Evolutionary conservation across 2,329 filamentous ascomycete species (phyloP), one percentile per base, ranked within the genome.

Genomic region (Arthroderma sp.): DNA sequence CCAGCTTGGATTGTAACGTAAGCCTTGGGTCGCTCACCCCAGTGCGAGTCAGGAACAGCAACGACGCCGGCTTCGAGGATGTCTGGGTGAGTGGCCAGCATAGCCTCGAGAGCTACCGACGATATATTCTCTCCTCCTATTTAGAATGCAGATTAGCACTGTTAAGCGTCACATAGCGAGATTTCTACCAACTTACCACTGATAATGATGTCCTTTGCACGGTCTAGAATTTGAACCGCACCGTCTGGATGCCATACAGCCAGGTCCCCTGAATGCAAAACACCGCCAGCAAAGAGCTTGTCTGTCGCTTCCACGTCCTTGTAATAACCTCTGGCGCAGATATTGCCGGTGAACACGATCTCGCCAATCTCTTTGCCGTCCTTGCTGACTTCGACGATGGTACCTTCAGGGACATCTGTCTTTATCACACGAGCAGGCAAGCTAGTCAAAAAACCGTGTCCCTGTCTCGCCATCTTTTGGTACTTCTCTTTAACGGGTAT

Each of bases 121-220:
- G 88, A 95, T 61, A 98, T 97, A 70, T 98, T 98, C 72, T 98
- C 93, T 58, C 93, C 93, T 51, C 91, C 91, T 88, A 60, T 51
- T n/a, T 38, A 13, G 38, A 41, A 19, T 54, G 58, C 54, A n/a
- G 25, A 15, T 51, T 33, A 51, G 47, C 44, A 19, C 4, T 6
- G 15, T 4, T 19, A 13, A 2, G 6, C n/a, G n/a, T n/a, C n/a
- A n/a, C n/a, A n/a, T n/a, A n/a, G n/a, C n/a, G n/a, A n/a, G n/a
- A n/a, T n/a, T n/a, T n/a, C n/a, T n/a, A 17, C 11, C 31, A 31
- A 70, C 79, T 64, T 76, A 88, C 87, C 88, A 56, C 88, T 94
- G 61, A 98, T 98, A 66, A 98, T 98, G 56, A 98, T 96, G 68
- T 98, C 93, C 76, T 98, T 98, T 13, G 89, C 88, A 19, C 93